Evolutionary conservation across 2,329 filamentous ascomycete species (phyloP).

Genomic region (Stachybotrys echinatus): DNA sequence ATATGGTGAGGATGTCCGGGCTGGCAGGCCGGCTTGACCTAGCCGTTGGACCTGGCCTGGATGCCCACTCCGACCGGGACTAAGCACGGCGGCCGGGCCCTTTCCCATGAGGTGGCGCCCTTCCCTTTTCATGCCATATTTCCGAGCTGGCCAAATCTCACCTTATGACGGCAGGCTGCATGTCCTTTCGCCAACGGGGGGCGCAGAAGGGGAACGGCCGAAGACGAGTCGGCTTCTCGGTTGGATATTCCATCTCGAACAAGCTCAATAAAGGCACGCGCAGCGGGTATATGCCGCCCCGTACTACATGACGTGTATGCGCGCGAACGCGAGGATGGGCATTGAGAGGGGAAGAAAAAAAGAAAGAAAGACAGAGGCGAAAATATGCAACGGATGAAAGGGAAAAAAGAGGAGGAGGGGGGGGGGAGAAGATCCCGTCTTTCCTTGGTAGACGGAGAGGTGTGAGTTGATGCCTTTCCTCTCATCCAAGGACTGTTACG

Average conservation of each 20-base stretch:
- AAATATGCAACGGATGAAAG: background rate
- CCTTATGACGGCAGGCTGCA: background rate
- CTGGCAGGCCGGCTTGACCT: no score
- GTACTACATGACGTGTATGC: background rate
- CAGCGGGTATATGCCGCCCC: background rate
- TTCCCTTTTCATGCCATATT: no score
- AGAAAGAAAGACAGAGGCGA: background rate
- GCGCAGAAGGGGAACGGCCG: background rate
- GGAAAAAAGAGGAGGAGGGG: background rate
- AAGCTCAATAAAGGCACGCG: background rate
- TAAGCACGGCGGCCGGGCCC: no score
- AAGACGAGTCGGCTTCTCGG: background rate
- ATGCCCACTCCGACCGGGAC: no score
- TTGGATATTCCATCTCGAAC: background rate
- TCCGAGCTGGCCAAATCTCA: no score
- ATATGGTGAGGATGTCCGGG: no score
- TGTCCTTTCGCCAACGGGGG: background rate
- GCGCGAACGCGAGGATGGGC: background rate
- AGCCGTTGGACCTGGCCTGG: no score
- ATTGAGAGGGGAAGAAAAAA: background rate
- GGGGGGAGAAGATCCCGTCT: background rate
- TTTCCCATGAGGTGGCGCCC: no score
- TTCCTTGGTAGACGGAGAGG: background rate
- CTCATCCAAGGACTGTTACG: no score
- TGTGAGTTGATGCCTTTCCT: no score